Percentiles rank a stretch among this genome's conserved stretches.
phyloP scores from a whole-genome alignment of 129 eudicot genomes.

The Saussurea involucrata region DNA sequence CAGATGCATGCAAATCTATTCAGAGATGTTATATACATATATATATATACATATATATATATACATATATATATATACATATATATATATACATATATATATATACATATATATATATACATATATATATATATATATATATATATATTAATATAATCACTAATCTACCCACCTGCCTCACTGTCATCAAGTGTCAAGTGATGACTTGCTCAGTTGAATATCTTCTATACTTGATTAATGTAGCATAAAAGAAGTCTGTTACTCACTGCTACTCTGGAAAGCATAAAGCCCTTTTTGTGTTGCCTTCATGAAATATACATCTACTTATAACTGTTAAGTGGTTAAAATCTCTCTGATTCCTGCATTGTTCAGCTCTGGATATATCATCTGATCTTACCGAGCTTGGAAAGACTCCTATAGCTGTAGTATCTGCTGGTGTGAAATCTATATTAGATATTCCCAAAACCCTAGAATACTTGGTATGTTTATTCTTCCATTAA shows the following conservation, averaged over 20 bases:
- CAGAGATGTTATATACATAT: background rate
- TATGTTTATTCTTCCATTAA: conserved; percentile 21
- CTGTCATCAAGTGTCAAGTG: background rate
- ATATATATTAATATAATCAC: background rate
- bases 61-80: background rate
- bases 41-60: background rate
- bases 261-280: background rate
- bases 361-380: conserved; percentile 69
- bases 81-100: too few relatives aligned
- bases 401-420: conserved; percentile 85
- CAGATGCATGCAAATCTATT: background rate
- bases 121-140: background rate
- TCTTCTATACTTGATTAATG: background rate
- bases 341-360: conserved; percentile 6
- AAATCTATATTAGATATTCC: conserved; percentile 96
- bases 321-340: background rate
- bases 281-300: background rate
- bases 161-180: background rate
- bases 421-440: conserved; percentile 91
- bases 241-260: background rate
- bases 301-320: background rate
- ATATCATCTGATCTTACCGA: conserved; percentile 95
- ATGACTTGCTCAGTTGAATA: background rate
- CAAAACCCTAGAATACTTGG: conserved; percentile 88
- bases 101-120: too few relatives aligned